Evolutionary conservation across 441 rosid species (phyloP).

Genomic region (Croton setiger): DNA sequence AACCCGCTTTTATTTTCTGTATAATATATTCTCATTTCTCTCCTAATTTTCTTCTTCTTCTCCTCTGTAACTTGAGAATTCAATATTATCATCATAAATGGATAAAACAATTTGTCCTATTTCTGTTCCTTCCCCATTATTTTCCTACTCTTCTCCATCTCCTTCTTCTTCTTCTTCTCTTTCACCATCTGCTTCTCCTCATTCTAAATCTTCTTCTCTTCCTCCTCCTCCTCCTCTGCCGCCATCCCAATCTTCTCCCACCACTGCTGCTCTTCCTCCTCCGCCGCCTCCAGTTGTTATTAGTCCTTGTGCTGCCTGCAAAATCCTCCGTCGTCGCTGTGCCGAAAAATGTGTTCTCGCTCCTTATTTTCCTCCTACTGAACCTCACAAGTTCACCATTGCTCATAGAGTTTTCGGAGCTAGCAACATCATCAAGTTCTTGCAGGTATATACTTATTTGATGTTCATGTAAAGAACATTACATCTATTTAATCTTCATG

Average conservation of each 20-base stretch:
- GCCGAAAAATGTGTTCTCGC: slow-evolving; percentile 59
- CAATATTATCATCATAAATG: no score
- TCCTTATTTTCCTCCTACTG: slow-evolving; percentile 71
- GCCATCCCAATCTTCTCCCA: slow-evolving; percentile 9
- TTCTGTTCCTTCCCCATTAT: slow-evolving; percentile 22
- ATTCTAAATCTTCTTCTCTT: slow-evolving; percentile 20
- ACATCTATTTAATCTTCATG: no score
- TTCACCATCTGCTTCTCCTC: slow-evolving; percentile 15
- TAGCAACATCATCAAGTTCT: slow-evolving; percentile 63
- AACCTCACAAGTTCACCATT: slow-evolving; percentile 61
- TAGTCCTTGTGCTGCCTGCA: slow-evolving; percentile 80
- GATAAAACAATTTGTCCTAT: slow-evolving; percentile 14
- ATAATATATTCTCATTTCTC: slow-evolving; percentile 4
- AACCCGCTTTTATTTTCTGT: background rate
- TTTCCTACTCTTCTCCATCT: no score
- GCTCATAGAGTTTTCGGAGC: slow-evolving; percentile 74
- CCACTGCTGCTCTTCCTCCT: slow-evolving; percentile 16
- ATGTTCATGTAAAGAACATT: no score
- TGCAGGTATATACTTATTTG: slow-evolving; percentile 40
- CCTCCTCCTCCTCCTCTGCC: slow-evolving; percentile 16
- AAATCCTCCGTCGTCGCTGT: slow-evolving; percentile 65
- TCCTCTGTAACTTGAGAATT: no score
- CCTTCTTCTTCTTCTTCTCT: no score
- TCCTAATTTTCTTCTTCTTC: slow-evolving; percentile 2
- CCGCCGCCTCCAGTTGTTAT: slow-evolving; percentile 27